Base-by-base conservation (phyloP, 1,139 yeast species). In the Suhomyces panamericanus region DNA sequence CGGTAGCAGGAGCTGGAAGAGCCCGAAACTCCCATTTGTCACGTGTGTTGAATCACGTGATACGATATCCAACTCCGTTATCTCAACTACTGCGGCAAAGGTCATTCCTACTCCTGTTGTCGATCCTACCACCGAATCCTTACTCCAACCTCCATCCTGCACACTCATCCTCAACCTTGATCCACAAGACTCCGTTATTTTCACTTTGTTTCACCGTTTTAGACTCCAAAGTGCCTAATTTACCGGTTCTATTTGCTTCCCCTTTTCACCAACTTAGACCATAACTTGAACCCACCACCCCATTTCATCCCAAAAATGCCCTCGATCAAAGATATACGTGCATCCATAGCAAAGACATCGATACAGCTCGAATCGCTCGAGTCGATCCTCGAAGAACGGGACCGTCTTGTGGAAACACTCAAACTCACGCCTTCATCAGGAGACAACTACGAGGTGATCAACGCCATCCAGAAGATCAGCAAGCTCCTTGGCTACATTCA, bases 401-500 rank as follows among this genome's bases (percentile, higher is more conserved):
- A 67, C 39, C 67, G 81, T 26, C 67, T 81, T 47, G 56, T 65
- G 15, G 56, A 61, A 2, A 60, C 65, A 16, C 67, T 81, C 30
- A 69, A 71, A 35, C 66, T 80, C 30, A 69, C 73, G 17, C 83
- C 85, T 2, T 74, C 83, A 1, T 60, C 70, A 7, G 70, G 75
- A 39, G 87, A 81, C 48, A 80, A 78, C 51, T 68, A 67, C 44
- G 87, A 81, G 47, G 58, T 84, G 33, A 67, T 72, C 28, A 67
- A 66, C 39, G 63, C 69, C 26, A 57, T 83, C 42, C 60, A 59
- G 33, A 69, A 73, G 51, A 62, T 76, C 26, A 59, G 52, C 34
- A 61, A 66, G 42, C 54, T 59, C 39, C 54, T 69, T 27, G 57
- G 51, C 14, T 64, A 66, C 41, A 58, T 72, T 22, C 67, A 67